Conservation (phyloP, 2,329 filamentous ascomycete genomes). For the Aureobasidium sp. region DNA sequence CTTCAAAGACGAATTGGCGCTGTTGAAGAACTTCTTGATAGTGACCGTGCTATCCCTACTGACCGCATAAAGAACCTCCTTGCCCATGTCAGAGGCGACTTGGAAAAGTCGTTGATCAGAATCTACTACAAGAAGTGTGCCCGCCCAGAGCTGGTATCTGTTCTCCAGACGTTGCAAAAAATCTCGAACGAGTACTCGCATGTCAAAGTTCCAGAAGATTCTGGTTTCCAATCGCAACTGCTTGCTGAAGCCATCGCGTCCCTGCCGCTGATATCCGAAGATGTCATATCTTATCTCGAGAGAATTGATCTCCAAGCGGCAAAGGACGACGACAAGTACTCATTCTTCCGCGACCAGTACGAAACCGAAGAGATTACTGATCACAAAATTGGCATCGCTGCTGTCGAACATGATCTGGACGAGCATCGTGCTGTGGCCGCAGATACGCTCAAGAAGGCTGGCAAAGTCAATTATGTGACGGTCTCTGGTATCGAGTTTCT, state of each 20-base stretch:
- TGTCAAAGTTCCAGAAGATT: slow-evolving; percentile 55
- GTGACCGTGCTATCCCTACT: slow-evolving; percentile 55
- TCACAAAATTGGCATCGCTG: slow-evolving; percentile 87
- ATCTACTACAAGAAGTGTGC: slow-evolving; percentile 98
- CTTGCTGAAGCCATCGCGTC: slow-evolving; percentile 63
- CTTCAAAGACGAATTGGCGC: slow-evolving; percentile 74
- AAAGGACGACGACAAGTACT: slow-evolving; percentile 81
- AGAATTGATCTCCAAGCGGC: slow-evolving; percentile 80
- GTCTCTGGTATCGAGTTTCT: slow-evolving; percentile 89
- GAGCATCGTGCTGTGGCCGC: slow-evolving; percentile 65
- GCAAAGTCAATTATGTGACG: slow-evolving; percentile 65
- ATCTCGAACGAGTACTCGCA: slow-evolving; percentile 69
- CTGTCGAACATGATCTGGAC: slow-evolving; percentile 80
- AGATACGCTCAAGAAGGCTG: slow-evolving; percentile 57
- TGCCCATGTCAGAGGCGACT: slow-evolving; percentile 62
- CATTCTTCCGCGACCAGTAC: slow-evolving; percentile 78
- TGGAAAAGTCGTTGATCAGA: slow-evolving; percentile 86
- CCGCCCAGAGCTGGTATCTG: slow-evolving; percentile 73
- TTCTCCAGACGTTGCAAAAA: slow-evolving; percentile 75
- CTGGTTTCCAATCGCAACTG: slow-evolving; percentile 62
- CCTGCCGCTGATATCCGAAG: slow-evolving; percentile 66
- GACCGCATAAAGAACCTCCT: slow-evolving; percentile 69
- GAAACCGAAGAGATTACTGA: slow-evolving; percentile 85
- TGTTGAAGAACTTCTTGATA: slow-evolving; percentile 73
- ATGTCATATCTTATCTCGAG: slow-evolving; percentile 67